A percentile compares a stretch with the other conserved stretches of the same genome.
phyloP scores from a whole-genome alignment of 192 early-diverging fungal genomes.

The Thamnidium elegans region DNA sequence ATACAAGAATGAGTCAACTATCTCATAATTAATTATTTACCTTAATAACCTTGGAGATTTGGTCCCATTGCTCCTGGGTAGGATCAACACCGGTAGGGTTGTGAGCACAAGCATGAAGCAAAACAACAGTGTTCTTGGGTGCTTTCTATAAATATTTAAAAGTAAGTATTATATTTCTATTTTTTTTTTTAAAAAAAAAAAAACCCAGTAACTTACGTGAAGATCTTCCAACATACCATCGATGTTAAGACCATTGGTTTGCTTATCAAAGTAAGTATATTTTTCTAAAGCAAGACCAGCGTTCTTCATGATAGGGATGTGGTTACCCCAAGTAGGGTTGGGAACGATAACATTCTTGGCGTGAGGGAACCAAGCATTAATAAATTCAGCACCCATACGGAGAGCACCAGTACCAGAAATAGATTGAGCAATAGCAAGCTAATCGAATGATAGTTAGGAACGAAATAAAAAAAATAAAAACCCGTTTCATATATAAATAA shows the following conservation, averaged over 20 bases:
- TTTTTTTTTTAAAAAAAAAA: too few species aligned
- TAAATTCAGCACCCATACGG: conserved; percentile 87
- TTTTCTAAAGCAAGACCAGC: conserved; percentile 80
- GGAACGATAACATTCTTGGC: conserved; percentile 90
- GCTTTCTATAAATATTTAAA: conserved; percentile 49
- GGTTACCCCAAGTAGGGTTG: conserved; percentile 97
- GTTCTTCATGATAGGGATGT: conserved; percentile 89
- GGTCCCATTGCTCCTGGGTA: conserved; percentile 84
- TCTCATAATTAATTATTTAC: conserved; percentile 15
- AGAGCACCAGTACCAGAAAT: conserved; percentile 98
- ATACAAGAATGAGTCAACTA: too few species aligned
- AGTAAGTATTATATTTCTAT: background rate
- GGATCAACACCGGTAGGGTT: conserved; percentile 99
- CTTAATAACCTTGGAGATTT: conserved; percentile 79
- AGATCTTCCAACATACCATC: conserved; percentile 89
- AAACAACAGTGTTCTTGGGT: conserved; percentile 82
- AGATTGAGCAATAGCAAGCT: conserved; percentile 87
- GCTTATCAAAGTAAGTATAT: conserved; percentile 95
- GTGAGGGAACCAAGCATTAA: conserved; percentile 72
- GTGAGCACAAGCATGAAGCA: conserved; percentile 98
- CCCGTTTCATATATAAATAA: background rate
- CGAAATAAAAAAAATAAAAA: background rate
- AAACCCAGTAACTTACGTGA: conserved; percentile 45
- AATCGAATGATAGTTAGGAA: conserved; percentile 9
- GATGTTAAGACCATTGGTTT: conserved; percentile 92